phyloP scores from a whole-genome alignment of 2,329 filamentous ascomycete genomes.

The Fusarium sp. region DNA sequence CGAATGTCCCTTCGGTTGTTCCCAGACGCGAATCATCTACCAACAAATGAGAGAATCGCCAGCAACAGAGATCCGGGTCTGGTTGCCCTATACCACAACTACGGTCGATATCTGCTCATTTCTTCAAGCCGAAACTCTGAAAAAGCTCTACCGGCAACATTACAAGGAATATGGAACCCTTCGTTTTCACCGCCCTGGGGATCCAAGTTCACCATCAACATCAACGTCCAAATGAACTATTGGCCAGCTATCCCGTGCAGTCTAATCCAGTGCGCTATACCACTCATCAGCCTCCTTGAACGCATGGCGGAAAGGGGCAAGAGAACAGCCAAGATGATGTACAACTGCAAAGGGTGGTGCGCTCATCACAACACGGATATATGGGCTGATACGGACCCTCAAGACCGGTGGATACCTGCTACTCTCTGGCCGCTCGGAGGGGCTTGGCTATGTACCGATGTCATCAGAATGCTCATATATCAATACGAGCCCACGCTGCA shows the following conservation, averaged over 20 bases:
- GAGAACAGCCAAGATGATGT: constrained; percentile 47
- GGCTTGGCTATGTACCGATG: constrained; percentile 37
- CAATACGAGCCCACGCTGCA: constrained; percentile 29
- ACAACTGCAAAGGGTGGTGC: constrained; percentile 48
- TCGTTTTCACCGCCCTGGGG: constrained; percentile 51
- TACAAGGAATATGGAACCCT: constrained; percentile 50
- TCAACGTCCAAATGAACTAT: constrained; percentile 63
- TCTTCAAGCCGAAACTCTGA: constrained; percentile 33
- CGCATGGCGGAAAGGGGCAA: constrained; percentile 40
- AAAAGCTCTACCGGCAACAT: constrained; percentile 43
- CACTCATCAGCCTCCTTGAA: constrained; percentile 48
- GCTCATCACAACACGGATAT: constrained; percentile 52
- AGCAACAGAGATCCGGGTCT: constrained; percentile 39
- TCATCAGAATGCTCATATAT: constrained; percentile 38
- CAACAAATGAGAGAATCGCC: constrained; percentile 32
- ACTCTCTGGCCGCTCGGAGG: constrained; percentile 40
- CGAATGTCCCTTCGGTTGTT: constrained; percentile 29
- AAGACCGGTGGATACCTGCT: constrained; percentile 45
- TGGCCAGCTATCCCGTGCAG: constrained; percentile 50
- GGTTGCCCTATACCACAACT: constrained; percentile 43
- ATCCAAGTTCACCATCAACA: constrained; percentile 59
- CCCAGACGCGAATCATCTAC: constrained; percentile 30
- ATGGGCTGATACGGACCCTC: constrained; percentile 50
- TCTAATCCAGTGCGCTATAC: constrained; percentile 50
- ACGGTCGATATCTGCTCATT: constrained; percentile 45